A percentile compares a stretch with the other conserved stretches of the same genome.
Evolutionary conservation across 495 filamentous ascomycete species (phyloP).

Genomic region (Daldinia childiae): DNA sequence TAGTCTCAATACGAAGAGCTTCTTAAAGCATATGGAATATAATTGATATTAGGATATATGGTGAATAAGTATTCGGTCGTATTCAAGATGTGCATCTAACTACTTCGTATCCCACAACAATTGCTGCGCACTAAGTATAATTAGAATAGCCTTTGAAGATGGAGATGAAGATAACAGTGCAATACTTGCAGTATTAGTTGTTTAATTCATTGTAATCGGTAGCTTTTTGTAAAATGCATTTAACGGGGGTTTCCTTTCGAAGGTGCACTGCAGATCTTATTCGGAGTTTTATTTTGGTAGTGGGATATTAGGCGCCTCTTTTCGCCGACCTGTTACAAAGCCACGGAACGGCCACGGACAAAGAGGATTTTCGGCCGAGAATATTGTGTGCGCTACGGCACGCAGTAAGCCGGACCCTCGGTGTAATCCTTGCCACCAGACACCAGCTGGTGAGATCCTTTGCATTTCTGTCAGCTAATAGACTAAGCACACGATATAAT

Average conservation of each 20-base stretch:
- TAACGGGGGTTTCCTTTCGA: no score
- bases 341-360: not conserved
- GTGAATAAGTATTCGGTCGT: not conserved
- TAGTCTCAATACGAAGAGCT: not conserved
- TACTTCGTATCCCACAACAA: no score
- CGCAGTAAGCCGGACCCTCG: not conserved
- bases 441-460: not conserved
- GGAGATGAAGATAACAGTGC: not conserved
- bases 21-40: not conserved
- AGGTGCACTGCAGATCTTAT: no score
- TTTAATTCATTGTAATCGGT: not conserved
- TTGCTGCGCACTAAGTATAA: not conserved
- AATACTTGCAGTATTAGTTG: not conserved
- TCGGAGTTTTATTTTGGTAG: no score
- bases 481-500: not conserved
- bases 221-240: no score
- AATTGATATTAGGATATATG: not conserved
- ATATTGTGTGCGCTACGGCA: not conserved
- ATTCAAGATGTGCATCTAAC: not conserved
- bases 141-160: not conserved
- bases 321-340: not conserved
- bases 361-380: not conserved
- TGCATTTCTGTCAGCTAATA: not conserved
- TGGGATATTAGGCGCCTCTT: not conserved
- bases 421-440: not conserved